Evolutionary conservation across 75 land plant genomes (phyloP).

Genomic region (Selaginella moellendorffii): DNA sequence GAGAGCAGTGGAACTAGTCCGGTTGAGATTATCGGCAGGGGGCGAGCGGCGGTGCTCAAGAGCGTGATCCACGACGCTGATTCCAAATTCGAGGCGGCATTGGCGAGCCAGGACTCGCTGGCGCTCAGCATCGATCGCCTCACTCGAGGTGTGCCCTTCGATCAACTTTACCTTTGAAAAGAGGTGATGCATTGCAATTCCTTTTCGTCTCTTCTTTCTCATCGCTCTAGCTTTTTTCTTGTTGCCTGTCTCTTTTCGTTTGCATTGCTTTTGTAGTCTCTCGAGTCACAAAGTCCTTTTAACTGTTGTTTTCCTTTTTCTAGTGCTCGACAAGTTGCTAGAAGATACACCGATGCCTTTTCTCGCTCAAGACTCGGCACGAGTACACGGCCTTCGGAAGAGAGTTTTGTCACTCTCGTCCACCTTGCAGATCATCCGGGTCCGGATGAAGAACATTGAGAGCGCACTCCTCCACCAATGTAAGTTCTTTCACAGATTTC

Average conservation of each 20-base stretch:
- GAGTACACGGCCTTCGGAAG: constrained; percentile 64
- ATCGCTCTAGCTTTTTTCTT: neutral
- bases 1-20: neutral
- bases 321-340: constrained; percentile 75
- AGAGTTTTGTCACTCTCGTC: constrained; percentile 59
- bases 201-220: neutral
- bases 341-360: constrained; percentile 88
- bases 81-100: constrained; percentile 36
- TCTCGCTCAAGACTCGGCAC: constrained; percentile 71
- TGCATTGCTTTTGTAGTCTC: no score
- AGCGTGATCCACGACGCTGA: constrained; percentile 55
- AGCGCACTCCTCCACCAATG: constrained; percentile 19
- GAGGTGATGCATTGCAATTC: neutral
- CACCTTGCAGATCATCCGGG: constrained; percentile 47
- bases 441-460: constrained; percentile 66
- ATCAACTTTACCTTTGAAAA: neutral
- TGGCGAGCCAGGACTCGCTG: constrained; percentile 49
- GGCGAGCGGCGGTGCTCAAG: constrained; percentile 38
- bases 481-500: neutral
- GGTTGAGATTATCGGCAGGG: constrained; percentile 28
- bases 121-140: constrained; percentile 59
- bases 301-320: neutral
- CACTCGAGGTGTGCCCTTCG: constrained; percentile 76
- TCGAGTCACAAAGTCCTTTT: no score
- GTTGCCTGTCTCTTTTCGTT: neutral